Evolutionary conservation across 768 basidiomycete species (phyloP).

Genomic region (Leccinum longicurvipes): DNA sequence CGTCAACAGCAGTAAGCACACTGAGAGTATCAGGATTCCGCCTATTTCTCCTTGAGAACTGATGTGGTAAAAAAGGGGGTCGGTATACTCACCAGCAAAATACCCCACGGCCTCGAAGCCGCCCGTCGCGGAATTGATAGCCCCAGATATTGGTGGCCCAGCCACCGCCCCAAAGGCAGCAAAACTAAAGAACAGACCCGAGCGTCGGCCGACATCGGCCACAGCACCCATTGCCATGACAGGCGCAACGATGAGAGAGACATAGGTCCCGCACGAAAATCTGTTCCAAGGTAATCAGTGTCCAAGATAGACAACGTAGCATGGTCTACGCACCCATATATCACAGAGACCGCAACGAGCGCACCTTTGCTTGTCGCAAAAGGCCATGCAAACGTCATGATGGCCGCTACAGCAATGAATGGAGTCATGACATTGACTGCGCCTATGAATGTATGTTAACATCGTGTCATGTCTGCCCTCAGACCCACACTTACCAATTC

Average conservation of each 20-base stretch:
- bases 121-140: slow-evolving; percentile 52
- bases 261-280: slow-evolving; percentile 59
- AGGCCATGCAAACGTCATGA: slow-evolving; percentile 72
- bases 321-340: slow-evolving; percentile 55
- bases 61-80: not conserved
- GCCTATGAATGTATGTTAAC: slow-evolving; percentile 37
- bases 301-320: not conserved
- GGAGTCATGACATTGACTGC: slow-evolving; percentile 67
- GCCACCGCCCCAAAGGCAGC: slow-evolving; percentile 60
- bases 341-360: slow-evolving; percentile 51
- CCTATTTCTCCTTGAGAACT: slow-evolving; percentile 18
- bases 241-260: slow-evolving; percentile 53
- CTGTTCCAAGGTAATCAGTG: slow-evolving; percentile 29
- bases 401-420: slow-evolving; percentile 51
- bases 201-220: slow-evolving; percentile 59
- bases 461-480: not conserved
- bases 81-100: slow-evolving; percentile 38
- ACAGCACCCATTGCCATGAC: slow-evolving; percentile 58
- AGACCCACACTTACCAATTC: slow-evolving; percentile 37
- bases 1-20: slow-evolving; percentile 39
- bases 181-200: slow-evolving; percentile 63
- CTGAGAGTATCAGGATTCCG: slow-evolving; percentile 39
- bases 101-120: slow-evolving; percentile 37
- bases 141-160: slow-evolving; percentile 74
- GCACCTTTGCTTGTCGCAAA: slow-evolving; percentile 44